These are phyloP conservation scores for Globisporangium megalacanthum DNA, from an alignment of 352 stramenopile genomes.

Conservation along the genomic window DNA sequence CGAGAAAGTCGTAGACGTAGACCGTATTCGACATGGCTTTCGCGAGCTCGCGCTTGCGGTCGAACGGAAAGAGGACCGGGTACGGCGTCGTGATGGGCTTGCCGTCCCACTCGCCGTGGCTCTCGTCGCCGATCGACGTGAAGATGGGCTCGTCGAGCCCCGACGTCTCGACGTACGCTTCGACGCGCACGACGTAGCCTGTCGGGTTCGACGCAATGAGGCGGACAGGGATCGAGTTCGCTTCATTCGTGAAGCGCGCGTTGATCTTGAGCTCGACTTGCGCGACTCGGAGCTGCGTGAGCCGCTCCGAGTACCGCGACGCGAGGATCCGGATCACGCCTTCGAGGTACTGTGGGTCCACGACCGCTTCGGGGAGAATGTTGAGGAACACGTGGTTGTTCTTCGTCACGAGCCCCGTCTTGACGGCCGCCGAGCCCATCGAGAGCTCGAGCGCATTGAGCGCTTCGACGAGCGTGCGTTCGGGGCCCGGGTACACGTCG, in stretches of 20 bases:
- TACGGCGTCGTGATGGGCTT: constrained; percentile 96
- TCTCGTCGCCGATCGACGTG: constrained; percentile 88
- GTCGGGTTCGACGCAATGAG: constrained; percentile 97
- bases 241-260: constrained; percentile 89
- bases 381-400: constrained; percentile 99
- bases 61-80: constrained; percentile 93
- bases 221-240: constrained; percentile 93
- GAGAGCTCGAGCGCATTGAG: constrained; percentile 97
- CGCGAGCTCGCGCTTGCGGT: constrained; percentile 90
- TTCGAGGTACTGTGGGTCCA: constrained; percentile 96
- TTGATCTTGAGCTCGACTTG: constrained; percentile 98
- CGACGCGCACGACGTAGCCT: constrained; percentile 98
- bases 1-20: constrained; percentile 99
- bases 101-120: constrained; percentile 92
- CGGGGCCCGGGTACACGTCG: constrained; percentile 89
- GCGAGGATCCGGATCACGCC: constrained; percentile 91
- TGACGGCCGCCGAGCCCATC: constrained; percentile 85
- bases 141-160: constrained; percentile 79
- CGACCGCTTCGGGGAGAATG: constrained; percentile 91
- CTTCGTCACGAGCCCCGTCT: constrained; percentile 68
- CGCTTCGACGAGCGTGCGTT: constrained; percentile 98
- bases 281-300: constrained; percentile 91
- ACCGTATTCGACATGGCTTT: constrained; percentile 96
- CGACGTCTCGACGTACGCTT: constrained; percentile 98
- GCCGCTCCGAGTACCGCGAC: constrained; percentile 83